Evolutionary conservation across 1,284 basidiomycete genomes (phyloP), one percentile per base, ranked within the genome.

Genomic region (Ganoderma lucidum): DNA sequence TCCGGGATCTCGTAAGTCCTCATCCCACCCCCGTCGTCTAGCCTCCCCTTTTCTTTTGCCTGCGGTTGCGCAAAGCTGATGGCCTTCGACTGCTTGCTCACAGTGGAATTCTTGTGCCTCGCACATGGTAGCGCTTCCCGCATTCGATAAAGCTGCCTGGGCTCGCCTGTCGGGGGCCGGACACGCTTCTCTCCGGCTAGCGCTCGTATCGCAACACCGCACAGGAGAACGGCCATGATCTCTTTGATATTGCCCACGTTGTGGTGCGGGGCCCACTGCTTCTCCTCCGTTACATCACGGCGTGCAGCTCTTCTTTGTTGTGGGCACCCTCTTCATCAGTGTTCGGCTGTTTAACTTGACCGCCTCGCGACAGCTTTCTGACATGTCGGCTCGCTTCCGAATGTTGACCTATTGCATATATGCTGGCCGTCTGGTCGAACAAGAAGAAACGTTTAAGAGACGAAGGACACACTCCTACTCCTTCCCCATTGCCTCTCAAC

Each of bases 281-380:
- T 51, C 48, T 28, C 48, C 48, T 51, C 48, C 48, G 48, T 14
- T 53, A 28, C 48, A 53, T 53, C 48, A 53, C 48, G 48, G 48
- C 48, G 48, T 53, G 48, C 48, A 53, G 48, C 48, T 53, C 48
- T 53, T 53, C 48, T 53, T 14, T 53, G 48, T 53, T 53, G 48
- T 28, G 48, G 12, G 48, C 23, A 53, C 48, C 48, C 48, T 53
- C 48, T 14, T 53, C 48, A 53, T 53, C 48, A 53, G 8, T 53
- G 48, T 53, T 53, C 48, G 48, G 48, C 12, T 53, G 48, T 53
- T 53, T 28, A 14, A 10, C 28, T 53, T 53, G 48, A 53, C 48
- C 23, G 48, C 48, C 48, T 28, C 23, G 23, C 48, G 23, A 53
- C 48, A 53, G 48, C n/a, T 9, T 51, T 53, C 48, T 48, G 48